Percentiles rank a stretch among this genome's conserved stretches.
phyloP scores from a whole-genome alignment of 305 asterid genomes.

The Fraxinus greggii region DNA sequence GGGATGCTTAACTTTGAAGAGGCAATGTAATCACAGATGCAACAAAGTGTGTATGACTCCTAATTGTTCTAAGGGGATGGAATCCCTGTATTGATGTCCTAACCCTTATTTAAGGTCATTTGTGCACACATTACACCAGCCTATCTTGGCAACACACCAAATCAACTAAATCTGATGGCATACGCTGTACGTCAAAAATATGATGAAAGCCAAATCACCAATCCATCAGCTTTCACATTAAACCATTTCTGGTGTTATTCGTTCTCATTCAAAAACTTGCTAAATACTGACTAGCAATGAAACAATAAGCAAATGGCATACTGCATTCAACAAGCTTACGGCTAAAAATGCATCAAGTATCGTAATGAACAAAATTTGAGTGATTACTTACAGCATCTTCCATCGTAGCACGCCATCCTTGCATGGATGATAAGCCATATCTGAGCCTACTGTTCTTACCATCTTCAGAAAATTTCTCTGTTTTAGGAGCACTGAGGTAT shows the following conservation, averaged over 20 bases:
- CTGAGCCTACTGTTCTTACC: slow-evolving; percentile 67
- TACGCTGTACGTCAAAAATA: not conserved
- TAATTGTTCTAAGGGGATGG: not conserved
- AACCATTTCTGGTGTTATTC: not conserved
- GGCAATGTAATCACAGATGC: not conserved
- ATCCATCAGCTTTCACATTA: not conserved
- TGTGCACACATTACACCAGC: not conserved
- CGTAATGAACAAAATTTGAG: not conserved
- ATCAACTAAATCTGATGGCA: not conserved
- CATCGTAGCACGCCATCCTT: slow-evolving; percentile 99
- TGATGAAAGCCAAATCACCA: not conserved
- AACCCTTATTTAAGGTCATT: not conserved
- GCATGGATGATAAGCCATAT: slow-evolving; percentile 88
- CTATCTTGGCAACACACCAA: not conserved
- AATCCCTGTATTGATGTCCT: not conserved
- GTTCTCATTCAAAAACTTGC: not conserved
- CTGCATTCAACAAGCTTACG: not conserved
- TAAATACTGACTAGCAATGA: not conserved
- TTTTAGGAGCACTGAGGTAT: slow-evolving; percentile 87
- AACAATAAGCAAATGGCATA: not conserved
- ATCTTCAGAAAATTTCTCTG: slow-evolving; percentile 83
- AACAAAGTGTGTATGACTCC: not conserved
- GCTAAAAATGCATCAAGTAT: not conserved
- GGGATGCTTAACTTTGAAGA: not conserved
- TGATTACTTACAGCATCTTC: slow-evolving; percentile 88